phyloP scores from a whole-genome alignment of 2,329 filamentous ascomycete genomes.

The Phialocephala subalpina region DNA sequence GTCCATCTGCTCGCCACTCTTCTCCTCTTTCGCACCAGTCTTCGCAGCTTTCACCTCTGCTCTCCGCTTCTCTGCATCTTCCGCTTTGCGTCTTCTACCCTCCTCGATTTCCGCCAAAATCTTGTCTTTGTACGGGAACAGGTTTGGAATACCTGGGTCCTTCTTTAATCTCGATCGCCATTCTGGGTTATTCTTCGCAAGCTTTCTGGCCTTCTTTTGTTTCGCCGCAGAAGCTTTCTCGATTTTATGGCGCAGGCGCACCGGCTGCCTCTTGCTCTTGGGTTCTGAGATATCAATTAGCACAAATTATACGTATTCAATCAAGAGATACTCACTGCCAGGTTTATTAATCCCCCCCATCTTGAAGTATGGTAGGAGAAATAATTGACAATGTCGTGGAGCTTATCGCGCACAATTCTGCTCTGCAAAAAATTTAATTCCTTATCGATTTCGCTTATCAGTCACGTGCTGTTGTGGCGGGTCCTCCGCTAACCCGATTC shows the following conservation, averaged over 20 bases:
- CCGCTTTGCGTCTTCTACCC: slow-evolving; percentile 79
- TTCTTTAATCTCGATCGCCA: slow-evolving; percentile 97
- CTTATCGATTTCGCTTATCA: slow-evolving; percentile 4
- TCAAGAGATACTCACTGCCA: slow-evolving; percentile 41
- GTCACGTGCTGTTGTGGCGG: background rate
- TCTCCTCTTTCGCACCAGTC: slow-evolving; percentile 63
- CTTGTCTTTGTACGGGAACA: slow-evolving; percentile 98
- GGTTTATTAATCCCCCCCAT: slow-evolving; percentile 45
- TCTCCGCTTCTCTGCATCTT: slow-evolving; percentile 75
- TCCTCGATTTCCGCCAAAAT: slow-evolving; percentile 95
- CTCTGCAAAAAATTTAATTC: background rate
- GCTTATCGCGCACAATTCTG: slow-evolving; percentile 12
- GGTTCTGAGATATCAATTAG: slow-evolving; percentile 68
- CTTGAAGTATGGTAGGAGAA: slow-evolving; percentile 25
- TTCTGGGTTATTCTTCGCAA: slow-evolving; percentile 95
- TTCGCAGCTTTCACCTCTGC: slow-evolving; percentile 76
- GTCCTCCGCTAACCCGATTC: background rate
- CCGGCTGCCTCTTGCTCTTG: slow-evolving; percentile 89
- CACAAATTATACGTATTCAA: background rate
- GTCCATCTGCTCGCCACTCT: slow-evolving; percentile 57
- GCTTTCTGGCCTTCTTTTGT: slow-evolving; percentile 88
- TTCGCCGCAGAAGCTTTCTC: slow-evolving; percentile 91
- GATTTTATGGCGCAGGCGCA: slow-evolving; percentile 94
- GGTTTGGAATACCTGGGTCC: slow-evolving; percentile 95
- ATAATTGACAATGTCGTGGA: background rate